A percentile compares a stretch with the other conserved stretches of the same genome.
phyloP scores from a whole-genome alignment of 1,284 basidiomycete species.

The Agaricales sp. region DNA sequence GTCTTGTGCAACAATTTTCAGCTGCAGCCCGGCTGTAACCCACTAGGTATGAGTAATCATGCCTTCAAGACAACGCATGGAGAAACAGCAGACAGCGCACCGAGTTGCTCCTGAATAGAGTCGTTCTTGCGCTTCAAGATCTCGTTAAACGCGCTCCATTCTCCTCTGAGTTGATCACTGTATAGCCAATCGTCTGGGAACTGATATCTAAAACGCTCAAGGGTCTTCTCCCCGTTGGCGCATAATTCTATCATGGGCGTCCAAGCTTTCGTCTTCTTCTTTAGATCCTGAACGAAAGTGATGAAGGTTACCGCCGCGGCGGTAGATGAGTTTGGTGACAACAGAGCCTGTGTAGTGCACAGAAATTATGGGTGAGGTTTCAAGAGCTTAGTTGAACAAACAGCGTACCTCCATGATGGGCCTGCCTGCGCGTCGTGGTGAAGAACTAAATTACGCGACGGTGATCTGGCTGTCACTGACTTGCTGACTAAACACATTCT shows the following conservation, averaged over 20 bases:
- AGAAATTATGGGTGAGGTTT: no score
- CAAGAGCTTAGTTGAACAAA: background rate
- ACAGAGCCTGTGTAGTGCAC: background rate
- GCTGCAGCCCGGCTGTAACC: constrained; percentile 76
- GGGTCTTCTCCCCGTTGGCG: constrained; percentile 89
- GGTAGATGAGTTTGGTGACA: constrained; percentile 62
- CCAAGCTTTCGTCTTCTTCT: constrained; percentile 95
- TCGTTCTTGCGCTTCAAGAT: constrained; percentile 97
- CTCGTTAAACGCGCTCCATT: constrained; percentile 98
- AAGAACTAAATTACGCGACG: background rate
- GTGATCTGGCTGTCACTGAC: background rate
- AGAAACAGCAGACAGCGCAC: constrained; percentile 28
- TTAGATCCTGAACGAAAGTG: constrained; percentile 98
- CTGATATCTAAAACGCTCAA: constrained; percentile 94
- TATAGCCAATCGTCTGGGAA: constrained; percentile 98
- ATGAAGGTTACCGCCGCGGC: constrained; percentile 98
- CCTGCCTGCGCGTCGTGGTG: constrained; percentile 6
- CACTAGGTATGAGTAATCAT: constrained; percentile 5
- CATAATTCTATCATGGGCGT: constrained; percentile 95
- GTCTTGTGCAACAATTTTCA: constrained; percentile 99
- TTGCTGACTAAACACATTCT: background rate
- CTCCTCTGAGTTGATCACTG: constrained; percentile 93
- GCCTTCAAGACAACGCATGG: constrained; percentile 1
- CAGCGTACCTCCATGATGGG: constrained; percentile 21
- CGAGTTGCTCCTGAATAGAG: constrained; percentile 94